A percentile compares a stretch with the other conserved stretches of the same genome.
Evolutionary conservation across 1,284 basidiomycete genomes (phyloP).

Genomic region (Moniliophthora roreri): DNA sequence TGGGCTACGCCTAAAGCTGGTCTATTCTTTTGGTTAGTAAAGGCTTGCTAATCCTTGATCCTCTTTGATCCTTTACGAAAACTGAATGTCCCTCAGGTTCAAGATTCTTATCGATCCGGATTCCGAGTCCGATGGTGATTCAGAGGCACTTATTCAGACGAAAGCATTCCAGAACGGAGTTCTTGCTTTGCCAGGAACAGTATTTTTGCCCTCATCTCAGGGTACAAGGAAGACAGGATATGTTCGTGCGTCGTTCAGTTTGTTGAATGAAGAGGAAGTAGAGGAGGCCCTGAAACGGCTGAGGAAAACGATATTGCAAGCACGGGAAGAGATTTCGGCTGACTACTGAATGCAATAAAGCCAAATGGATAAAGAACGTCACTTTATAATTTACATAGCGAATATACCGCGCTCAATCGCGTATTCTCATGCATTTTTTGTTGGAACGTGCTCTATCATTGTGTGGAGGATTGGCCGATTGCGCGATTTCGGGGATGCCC

Average conservation of each 20-base stretch:
- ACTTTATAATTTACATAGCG: not conserved
- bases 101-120: conserved; percentile 49
- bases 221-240: conserved; percentile 58
- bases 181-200: conserved; percentile 82
- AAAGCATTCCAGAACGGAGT: conserved; percentile 83
- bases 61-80: not conserved
- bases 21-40: conserved; percentile 85
- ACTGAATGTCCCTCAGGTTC: conserved; percentile 48
- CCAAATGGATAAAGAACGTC: not conserved
- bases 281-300: conserved; percentile 77
- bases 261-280: conserved; percentile 68
- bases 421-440: too few species aligned
- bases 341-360: not conserved
- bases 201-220: conserved; percentile 59
- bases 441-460: too few species aligned
- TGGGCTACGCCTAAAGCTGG: conserved; percentile 89
- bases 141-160: conserved; percentile 71
- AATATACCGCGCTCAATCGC: too few species aligned
- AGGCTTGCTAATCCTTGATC: too few species aligned
- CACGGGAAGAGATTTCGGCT: conserved; percentile 21
- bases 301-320: conserved; percentile 58
- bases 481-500: too few species aligned
- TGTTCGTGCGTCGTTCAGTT: conserved; percentile 80
- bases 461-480: too few species aligned
- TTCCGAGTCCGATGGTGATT: conserved; percentile 62